Percentiles rank a stretch among this genome's conserved stretches.
Evolutionary conservation across 148 eudicot genomes (phyloP).

Genomic region (Amaranthus cruentus): DNA sequence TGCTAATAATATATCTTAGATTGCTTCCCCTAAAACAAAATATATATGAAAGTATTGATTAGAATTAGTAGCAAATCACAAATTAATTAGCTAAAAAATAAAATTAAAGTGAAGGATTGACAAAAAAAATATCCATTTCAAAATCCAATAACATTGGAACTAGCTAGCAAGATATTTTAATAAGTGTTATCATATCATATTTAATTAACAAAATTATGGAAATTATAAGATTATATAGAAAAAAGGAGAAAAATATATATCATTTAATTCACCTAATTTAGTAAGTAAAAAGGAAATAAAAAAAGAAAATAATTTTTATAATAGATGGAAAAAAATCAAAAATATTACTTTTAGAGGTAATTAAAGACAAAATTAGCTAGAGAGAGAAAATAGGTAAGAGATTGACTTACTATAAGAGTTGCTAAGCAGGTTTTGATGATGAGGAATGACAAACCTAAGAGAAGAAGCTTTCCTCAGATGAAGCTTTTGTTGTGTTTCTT

Average conservation of each 20-base stretch:
- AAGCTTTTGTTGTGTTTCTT: slow-evolving; percentile 16
- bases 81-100: not conserved
- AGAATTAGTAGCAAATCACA: not conserved
- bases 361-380: not conserved
- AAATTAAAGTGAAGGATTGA: not conserved
- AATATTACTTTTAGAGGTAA: not conserved
- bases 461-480: slow-evolving; percentile 3
- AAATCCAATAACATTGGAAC: not conserved
- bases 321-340: not conserved
- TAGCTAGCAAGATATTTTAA: not conserved
- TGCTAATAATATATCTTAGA: not conserved
- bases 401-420: slow-evolving; percentile 30
- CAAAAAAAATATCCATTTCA: no score
- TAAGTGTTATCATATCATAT: not conserved
- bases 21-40: not conserved
- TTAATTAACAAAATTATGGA: not conserved
- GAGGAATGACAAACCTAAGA: slow-evolving; percentile 16
- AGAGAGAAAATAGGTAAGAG: slow-evolving; percentile 2
- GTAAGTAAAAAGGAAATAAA: not conserved
- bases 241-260: not conserved
- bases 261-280: not conserved
- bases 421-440: slow-evolving; percentile 26
- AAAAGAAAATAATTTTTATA: not conserved
- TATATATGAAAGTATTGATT: not conserved
- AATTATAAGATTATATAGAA: no score